Base-by-base conservation (phyloP, 768 basidiomycete genomes). In the Psilocybe cyanescens region DNA sequence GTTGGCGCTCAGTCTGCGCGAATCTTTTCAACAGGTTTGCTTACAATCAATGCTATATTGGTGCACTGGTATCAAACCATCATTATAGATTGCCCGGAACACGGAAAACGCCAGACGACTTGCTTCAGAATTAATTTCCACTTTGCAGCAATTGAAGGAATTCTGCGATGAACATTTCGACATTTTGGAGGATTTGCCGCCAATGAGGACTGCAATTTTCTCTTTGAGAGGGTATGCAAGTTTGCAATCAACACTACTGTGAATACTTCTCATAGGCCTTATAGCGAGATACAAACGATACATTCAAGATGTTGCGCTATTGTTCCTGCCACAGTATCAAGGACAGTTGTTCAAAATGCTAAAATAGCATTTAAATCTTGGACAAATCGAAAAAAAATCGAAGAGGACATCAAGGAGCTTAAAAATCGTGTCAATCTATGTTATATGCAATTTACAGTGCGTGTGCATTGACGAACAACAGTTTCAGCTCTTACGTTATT, bases 21-120 rank as follows among this genome's bases (percentile, higher is more conserved):
- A 53, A 17, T 53, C 51, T 33, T 53, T 53, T 33, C 51, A 53
- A 37, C 35, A 53, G 51, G 51, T 53, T n/a, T 50, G 28, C 11
- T 53, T n/a, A 16, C n/a, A 16, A 35, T 5, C 7, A 31, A 8
- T n/a, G 7, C 11, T 35, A 35, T 37, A 14, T 51, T 31, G 4
- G 16, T 9, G 12, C 30, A 1, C 51, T 35, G n/a, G 6, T 5
- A 12, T 12, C 16, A 12, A 14, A 51, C 30, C n/a, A 16, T 35
- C 33, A 33, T 33, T 35, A 12, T 28, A 53, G 51, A 53, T 53
- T 17, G 35, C 31, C 51, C 51, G 33, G 33, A 53, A 53, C 33
- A 37, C 5, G 8, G n/a, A 53, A 16, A 28, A 37, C 5, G 51
- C 51, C 51, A 33, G 19, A 6, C 14, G 12, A 35, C 51, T 53